A percentile compares a stretch with the other conserved stretches of the same genome.
These are phyloP conservation scores for Luvunga scandens DNA, from an alignment of 345 rosid genomes.

Conservation along the genomic window DNA sequence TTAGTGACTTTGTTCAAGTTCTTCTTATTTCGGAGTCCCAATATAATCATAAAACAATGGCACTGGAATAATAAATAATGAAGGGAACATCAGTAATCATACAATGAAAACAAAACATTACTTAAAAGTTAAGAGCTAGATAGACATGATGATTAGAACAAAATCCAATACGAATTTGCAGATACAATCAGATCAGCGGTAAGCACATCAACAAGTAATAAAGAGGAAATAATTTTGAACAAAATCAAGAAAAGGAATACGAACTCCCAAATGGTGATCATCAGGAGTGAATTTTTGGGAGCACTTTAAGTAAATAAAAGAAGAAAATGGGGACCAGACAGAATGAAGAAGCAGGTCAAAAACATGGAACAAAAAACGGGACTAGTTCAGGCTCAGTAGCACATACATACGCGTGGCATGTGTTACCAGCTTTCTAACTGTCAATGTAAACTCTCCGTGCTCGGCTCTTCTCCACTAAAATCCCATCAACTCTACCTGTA, in stretches of 20 bases:
- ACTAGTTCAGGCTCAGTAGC: not conserved
- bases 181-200: not conserved
- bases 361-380: not conserved
- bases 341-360: not conserved
- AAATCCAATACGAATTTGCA: not conserved
- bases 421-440: not conserved
- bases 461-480: constrained; percentile 8
- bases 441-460: not conserved
- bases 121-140: not conserved
- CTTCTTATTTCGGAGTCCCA: not conserved
- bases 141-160: not conserved
- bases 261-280: not conserved
- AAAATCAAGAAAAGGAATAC: not conserved
- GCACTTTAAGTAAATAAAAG: not conserved
- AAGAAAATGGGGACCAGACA: not conserved
- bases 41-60: not conserved
- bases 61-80: not conserved
- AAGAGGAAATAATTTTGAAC: not conserved
- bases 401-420: not conserved
- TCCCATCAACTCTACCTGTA: not conserved
- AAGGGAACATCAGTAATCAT: not conserved
- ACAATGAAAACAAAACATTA: not conserved
- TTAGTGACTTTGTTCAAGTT: not conserved
- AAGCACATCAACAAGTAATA: not conserved
- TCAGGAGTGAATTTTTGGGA: not conserved